phyloP scores from a whole-genome alignment of 352 stramenopile species.

The Phytophthora cajani region DNA sequence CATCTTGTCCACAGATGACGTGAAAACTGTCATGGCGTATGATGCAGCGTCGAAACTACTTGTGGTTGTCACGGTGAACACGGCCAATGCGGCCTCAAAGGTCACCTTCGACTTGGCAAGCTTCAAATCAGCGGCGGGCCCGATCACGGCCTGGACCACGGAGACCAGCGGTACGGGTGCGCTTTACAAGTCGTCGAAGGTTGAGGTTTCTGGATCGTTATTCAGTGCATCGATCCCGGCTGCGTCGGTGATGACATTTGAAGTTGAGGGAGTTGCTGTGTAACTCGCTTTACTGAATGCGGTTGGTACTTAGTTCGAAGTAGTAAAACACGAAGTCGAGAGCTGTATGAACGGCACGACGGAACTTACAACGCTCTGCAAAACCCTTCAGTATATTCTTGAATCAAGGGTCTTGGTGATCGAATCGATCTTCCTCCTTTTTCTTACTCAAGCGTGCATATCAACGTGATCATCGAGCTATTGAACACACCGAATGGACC shows the following conservation, averaged over 20 bases:
- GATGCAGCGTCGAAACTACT: conserved; percentile 27
- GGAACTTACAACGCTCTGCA: neutral
- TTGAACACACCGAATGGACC: neutral
- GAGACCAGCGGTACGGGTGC: conserved; percentile 46
- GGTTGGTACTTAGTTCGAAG: neutral
- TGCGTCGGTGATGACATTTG: conserved; percentile 54
- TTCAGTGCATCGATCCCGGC: conserved; percentile 42
- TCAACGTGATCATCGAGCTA: neutral
- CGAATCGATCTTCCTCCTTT: neutral
- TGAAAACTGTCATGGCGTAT: conserved; percentile 57
- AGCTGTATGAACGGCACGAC: neutral
- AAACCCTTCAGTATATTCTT: neutral
- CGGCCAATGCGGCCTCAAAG: conserved; percentile 24
- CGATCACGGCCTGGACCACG: conserved; percentile 51
- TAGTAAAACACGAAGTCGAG: neutral
- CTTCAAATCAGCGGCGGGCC: conserved; percentile 37
- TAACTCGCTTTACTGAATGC: neutral
- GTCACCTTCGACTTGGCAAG: conserved; percentile 49
- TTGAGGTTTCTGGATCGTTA: conserved; percentile 33
- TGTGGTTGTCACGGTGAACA: conserved; percentile 54
- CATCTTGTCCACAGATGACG: conserved; percentile 46
- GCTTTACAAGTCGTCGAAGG: conserved; percentile 41
- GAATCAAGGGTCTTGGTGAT: neutral
- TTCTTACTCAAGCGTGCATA: neutral
- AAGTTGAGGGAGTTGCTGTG: conserved; percentile 34